phyloP scores from a whole-genome alignment of 2,329 filamentous ascomycete species.

The Tolypocladium capitatum region DNA sequence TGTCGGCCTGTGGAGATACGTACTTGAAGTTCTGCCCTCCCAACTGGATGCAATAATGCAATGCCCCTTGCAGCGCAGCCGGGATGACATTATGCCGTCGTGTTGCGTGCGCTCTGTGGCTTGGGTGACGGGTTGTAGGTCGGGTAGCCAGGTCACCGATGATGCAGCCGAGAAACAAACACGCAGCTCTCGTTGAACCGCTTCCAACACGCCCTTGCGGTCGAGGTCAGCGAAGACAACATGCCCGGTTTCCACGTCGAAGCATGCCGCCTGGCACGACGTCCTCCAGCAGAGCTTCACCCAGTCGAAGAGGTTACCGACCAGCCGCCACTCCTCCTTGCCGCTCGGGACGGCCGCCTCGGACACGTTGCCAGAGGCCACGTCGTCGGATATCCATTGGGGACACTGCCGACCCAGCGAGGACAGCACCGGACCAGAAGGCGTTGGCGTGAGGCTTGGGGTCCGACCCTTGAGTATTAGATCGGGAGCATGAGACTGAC shows the following conservation, averaged over 20 bases:
- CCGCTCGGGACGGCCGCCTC: constrained; percentile 10
- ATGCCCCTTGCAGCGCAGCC: too few relatives aligned
- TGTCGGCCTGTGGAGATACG: too few relatives aligned
- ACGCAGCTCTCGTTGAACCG: background rate
- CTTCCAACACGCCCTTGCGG: constrained; percentile 47
- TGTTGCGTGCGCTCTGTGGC: too few relatives aligned
- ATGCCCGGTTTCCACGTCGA: constrained; percentile 46
- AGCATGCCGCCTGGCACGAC: constrained; percentile 23
- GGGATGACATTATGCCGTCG: too few relatives aligned
- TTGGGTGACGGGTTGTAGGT: too few relatives aligned
- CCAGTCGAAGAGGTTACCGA: constrained; percentile 20
- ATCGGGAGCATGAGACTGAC: constrained; percentile 8
- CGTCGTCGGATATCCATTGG: constrained; percentile 28
- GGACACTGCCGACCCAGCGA: constrained; percentile 29
- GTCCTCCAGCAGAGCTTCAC: constrained; percentile 47
- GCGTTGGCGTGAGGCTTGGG: constrained; percentile 19
- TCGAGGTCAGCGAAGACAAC: constrained; percentile 46
- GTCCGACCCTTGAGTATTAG: constrained; percentile 17
- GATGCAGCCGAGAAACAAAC: too few relatives aligned
- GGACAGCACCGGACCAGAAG: constrained; percentile 26
- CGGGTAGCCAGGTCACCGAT: too few relatives aligned
- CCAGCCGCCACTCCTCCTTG: constrained; percentile 18
- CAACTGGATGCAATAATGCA: too few relatives aligned
- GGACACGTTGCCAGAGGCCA: constrained; percentile 29
- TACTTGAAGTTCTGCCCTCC: too few relatives aligned